Evolutionary conservation across 768 basidiomycete genomes (phyloP), one percentile per base, ranked within the genome.

Genomic region (Boletus pseudopeckii): DNA sequence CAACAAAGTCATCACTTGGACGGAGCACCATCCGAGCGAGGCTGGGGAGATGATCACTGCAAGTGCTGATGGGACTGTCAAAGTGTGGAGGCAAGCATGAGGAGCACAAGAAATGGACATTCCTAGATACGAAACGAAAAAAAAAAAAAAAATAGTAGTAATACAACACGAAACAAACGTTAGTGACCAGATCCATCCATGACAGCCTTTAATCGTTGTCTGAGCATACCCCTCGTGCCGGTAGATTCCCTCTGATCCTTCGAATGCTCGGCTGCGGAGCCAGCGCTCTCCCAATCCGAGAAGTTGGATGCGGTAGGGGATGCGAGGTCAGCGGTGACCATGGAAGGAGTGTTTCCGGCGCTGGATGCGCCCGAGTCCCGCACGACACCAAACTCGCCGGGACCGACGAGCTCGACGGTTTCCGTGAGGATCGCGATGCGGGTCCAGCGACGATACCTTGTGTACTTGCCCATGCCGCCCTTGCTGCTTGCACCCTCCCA

Each of bases 381-480:
- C 3, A 68, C 1, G 40, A 70, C 53, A 3, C 69, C 69, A 47
- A 68, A 64, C 0, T 72, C 69, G 41, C 69, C 69, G 4, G 70
- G 68, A 26, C 69, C 69, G 15, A 84, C 81, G 26, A 74, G 68
- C 57, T 90, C 84, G 17, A 91, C 75, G 0, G 77, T 80, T 72
- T 95, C 93, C 4, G 74, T 80, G 41, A 93, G 82, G 18, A 87
- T 70, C 3, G 92, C 93, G 33, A 93, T 77, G 45, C 93, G 85
- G 0, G 88, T 88, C 93, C 93, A 96, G 45, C 91, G 77, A 49
- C 93, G 73, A 64, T 84, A 85, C 14, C 93, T 82, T 1, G 93
- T 96, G 68, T 90, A 95, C 85, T 94, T 94, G 68, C 93, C 89
- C 73, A 95, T 81, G 7, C 92, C 91, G 45, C 91, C 90, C 60